Evolutionary conservation across 2,329 filamentous ascomycete species (phyloP).

Genomic region (Metarhizium sp.): DNA sequence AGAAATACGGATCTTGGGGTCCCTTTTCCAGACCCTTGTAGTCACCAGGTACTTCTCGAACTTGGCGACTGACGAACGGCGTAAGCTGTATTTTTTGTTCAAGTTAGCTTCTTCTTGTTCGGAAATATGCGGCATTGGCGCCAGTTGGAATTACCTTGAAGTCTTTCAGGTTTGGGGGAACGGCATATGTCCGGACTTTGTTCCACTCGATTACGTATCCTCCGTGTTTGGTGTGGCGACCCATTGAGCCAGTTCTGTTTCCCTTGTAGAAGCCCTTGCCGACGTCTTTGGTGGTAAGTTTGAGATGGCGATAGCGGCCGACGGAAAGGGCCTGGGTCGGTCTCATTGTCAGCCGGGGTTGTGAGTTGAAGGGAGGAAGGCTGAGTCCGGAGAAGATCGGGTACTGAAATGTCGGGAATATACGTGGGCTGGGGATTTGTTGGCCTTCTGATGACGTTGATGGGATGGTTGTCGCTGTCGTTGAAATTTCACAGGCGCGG

Average conservation of each 20-base stretch:
- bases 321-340: conserved; percentile 58
- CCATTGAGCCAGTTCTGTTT: conserved; percentile 80
- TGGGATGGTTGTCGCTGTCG: background rate
- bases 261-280: conserved; percentile 97
- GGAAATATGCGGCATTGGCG: background rate
- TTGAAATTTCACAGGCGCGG: conserved; percentile 10
- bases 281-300: conserved; percentile 86
- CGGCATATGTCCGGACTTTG: conserved; percentile 86
- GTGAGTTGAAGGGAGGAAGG: background rate
- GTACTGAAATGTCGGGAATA: background rate
- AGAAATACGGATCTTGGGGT: conserved; percentile 51
- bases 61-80: conserved; percentile 61
- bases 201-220: conserved; percentile 75
- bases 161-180: conserved; percentile 53
- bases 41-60: conserved; percentile 42
- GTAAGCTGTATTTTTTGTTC: conserved; percentile 48
- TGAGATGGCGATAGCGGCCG: conserved; percentile 61
- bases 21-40: conserved; percentile 45
- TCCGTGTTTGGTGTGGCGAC: conserved; percentile 73
- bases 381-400: background rate
- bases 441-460: background rate
- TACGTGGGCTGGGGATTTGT: background rate
- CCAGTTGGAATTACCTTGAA: conserved; percentile 55
- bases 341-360: conserved; percentile 41
- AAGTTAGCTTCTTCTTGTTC: conserved; percentile 9